Base-by-base conservation (phyloP, 306 rosid species). In the Prunus campanulata region DNA sequence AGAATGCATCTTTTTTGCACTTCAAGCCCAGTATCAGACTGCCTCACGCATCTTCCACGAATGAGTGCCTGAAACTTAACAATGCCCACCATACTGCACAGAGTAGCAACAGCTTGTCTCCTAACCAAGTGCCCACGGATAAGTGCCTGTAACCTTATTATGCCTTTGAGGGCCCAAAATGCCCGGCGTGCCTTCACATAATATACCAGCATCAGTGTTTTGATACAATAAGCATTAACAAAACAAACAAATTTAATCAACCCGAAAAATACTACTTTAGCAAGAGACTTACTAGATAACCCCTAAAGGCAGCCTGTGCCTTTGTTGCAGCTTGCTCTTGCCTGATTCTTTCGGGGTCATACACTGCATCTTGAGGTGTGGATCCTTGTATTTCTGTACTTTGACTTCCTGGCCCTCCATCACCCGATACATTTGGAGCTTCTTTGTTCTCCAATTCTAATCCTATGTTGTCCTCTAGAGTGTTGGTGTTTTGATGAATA, bases 91-190 rank as follows among this genome's bases (percentile, higher is more conserved):
- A 93, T 88, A 86, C 89, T 88, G 90, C 81, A 84, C 55, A 96
- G 82, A 6, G 99, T 93, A 73, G 90, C 83, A 86, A 87, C 93
- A 86, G 98, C 99, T 86, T 96, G 99, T 80, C 98, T 93, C 85
- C 99, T 83, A 71, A 91, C 99, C 84, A 96, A 78, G 90, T 96
- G 99, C 69, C 99, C 99, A 47, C 99, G 98, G 77, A 96, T 96
- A 75, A 96, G 99, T 19, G 99, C 99, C 86, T 96, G 99, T 88
- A 96, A 81, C 88, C 99, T 91, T 85, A 96, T 96, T 79, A 96
- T 96, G 85, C 99, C 99, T 90, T 90, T 96, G 68, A 96, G 88
- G 62, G 99, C 97, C 86, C 90, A 78, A 78, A 92, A 93, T 74
- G 99, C 99, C 18, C 99, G 88, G 72, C 99, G 96, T 79, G 99